Conservation (phyloP, 345 rosid species). For the Citrus mangshanensis region DNA sequence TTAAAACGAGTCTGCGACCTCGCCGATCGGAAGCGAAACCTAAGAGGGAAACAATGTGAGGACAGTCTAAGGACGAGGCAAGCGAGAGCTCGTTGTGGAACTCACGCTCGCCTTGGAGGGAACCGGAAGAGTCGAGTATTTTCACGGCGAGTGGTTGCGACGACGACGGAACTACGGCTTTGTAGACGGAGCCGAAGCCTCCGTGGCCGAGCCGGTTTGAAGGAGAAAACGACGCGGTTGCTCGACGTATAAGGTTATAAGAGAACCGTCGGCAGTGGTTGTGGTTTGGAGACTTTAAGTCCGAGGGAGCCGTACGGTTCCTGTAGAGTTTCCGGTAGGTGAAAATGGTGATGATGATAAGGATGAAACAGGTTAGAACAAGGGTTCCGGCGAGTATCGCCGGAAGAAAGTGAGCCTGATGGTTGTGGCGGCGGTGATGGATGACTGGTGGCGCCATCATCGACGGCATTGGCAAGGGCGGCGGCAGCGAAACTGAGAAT, state of each 20-base stretch:
- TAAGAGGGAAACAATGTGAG: slow-evolving; percentile 58
- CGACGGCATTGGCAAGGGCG: slow-evolving; percentile 20
- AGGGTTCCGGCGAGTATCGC: slow-evolving; percentile 34
- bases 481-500: neutral
- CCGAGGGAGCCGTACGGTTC: slow-evolving; percentile 79
- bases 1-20: slow-evolving; percentile 41
- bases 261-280: slow-evolving; percentile 73
- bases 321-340: slow-evolving; percentile 67
- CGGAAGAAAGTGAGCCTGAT: slow-evolving; percentile 24
- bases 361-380: slow-evolving; percentile 34
- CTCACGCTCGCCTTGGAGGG: slow-evolving; percentile 75
- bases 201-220: slow-evolving; percentile 89
- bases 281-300: slow-evolving; percentile 54
- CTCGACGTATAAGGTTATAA: slow-evolving; percentile 69
- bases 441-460: slow-evolving; percentile 12
- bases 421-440: slow-evolving; percentile 15
- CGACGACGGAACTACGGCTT: slow-evolving; percentile 42
- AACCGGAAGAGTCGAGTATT: slow-evolving; percentile 54
- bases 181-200: slow-evolving; percentile 81
- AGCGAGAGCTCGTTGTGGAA: slow-evolving; percentile 76
- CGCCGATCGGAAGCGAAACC: slow-evolving; percentile 70
- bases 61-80: slow-evolving; percentile 59
- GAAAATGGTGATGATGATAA: slow-evolving; percentile 38
- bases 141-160: slow-evolving; percentile 60
- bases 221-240: slow-evolving; percentile 68